phyloP scores from a whole-genome alignment of 2,329 filamentous ascomycete genomes.

The Paecilomyces fulvus region DNA sequence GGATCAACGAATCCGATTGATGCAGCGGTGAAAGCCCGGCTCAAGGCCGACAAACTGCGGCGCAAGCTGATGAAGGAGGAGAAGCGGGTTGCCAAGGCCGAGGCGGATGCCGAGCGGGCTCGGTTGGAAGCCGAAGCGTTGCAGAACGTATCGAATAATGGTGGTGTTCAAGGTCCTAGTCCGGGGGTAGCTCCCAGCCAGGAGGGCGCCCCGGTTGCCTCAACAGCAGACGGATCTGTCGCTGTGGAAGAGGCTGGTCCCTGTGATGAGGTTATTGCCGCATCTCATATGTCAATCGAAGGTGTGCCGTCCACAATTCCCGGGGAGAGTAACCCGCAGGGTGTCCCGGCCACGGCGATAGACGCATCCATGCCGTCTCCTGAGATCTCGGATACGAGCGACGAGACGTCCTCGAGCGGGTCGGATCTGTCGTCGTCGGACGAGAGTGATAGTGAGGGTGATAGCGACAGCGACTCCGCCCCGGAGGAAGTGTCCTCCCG shows the following conservation, averaged over 20 bases:
- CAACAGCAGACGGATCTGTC: not conserved
- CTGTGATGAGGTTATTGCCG: not conserved
- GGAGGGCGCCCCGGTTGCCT: not conserved
- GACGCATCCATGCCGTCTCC: constrained; percentile 7
- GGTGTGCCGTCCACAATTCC: not conserved
- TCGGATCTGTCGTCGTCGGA: constrained; percentile 19
- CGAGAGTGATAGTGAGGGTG: constrained; percentile 6
- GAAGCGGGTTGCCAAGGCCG: constrained; percentile 36
- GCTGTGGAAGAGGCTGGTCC: not conserved
- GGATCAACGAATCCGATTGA: constrained; percentile 19
- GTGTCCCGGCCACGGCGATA: not conserved
- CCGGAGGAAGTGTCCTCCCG: constrained; percentile 37
- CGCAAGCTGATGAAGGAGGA: constrained; percentile 59
- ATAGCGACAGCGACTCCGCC: constrained; percentile 22
- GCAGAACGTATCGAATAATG: constrained; percentile 12
- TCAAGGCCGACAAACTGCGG: constrained; percentile 34
- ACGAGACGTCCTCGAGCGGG: constrained; percentile 33
- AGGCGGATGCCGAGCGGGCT: constrained; percentile 34
- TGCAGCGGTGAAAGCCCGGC: constrained; percentile 27
- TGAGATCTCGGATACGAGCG: constrained; percentile 18
- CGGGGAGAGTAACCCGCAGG: not conserved
- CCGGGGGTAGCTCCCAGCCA: not conserved
- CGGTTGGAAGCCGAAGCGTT: constrained; percentile 25
- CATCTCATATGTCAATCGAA: not conserved
- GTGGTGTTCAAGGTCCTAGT: not conserved